These are phyloP conservation scores for Aspergillus sp. DNA, from an alignment of 2,329 filamentous ascomycete species.

Conservation along the genomic window DNA sequence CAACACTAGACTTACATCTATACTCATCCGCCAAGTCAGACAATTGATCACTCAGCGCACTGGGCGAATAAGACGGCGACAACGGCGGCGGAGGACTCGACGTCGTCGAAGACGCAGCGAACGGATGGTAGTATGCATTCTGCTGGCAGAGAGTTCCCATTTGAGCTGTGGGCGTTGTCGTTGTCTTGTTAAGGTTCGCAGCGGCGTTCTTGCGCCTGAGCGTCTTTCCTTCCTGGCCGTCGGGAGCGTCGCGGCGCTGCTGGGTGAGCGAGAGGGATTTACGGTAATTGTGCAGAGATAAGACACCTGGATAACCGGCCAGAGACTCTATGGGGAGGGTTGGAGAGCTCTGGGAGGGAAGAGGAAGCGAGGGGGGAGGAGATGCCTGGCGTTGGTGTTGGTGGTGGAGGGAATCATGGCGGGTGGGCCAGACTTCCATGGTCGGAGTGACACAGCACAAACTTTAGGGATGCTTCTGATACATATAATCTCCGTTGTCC, in stretches of 20 bases:
- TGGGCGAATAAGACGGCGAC: constrained; percentile 43
- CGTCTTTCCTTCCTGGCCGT: constrained; percentile 32
- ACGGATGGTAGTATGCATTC: constrained; percentile 24
- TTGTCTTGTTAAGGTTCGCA: constrained; percentile 35
- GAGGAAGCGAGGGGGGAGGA: constrained; percentile 2
- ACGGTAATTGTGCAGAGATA: constrained; percentile 43
- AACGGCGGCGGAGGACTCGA: constrained; percentile 44
- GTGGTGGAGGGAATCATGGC: constrained; percentile 14
- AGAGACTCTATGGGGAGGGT: constrained; percentile 8
- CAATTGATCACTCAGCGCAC: constrained; percentile 37
- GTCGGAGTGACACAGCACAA: constrained; percentile 17
- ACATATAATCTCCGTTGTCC: constrained; percentile 6
- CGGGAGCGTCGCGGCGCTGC: constrained; percentile 21
- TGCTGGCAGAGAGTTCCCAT: constrained; percentile 17
- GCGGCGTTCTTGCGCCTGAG: constrained; percentile 41
- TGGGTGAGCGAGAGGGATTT: constrained; percentile 33
- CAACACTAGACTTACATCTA: constrained; percentile 23
- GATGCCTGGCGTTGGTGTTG: constrained; percentile 3
- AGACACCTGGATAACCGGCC: constrained; percentile 15
- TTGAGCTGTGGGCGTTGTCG: constrained; percentile 23
- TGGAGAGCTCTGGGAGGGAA: constrained; percentile 14
- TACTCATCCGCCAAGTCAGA: constrained; percentile 30
- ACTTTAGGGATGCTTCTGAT: constrained; percentile 9
- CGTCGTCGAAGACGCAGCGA: constrained; percentile 25
- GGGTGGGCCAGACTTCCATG: constrained; percentile 15